Conservation (phyloP, 192 early-diverging fungal genomes). For the Haplosporangium gracile region DNA sequence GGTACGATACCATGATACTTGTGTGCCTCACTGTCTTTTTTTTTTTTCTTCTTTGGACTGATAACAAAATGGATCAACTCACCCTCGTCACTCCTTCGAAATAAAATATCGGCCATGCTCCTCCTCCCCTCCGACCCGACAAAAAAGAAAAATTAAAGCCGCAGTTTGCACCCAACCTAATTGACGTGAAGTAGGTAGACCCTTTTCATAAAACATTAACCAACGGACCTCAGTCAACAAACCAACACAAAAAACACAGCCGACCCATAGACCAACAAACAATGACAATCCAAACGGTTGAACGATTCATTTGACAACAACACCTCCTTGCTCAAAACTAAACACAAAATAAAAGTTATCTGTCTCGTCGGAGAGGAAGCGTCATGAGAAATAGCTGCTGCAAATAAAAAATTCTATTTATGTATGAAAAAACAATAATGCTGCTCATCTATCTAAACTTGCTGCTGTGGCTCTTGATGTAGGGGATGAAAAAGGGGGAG, state of each 20-base stretch:
- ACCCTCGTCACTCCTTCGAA: no score
- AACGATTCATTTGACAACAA: neutral
- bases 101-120: neutral
- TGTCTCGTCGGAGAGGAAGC: neutral
- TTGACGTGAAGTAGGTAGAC: neutral
- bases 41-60: neutral
- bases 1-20: no score
- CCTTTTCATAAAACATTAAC: slow-evolving; percentile 1
- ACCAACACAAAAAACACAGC: neutral
- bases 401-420: slow-evolving; percentile 6
- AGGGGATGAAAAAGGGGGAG: neutral
- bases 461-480: neutral
- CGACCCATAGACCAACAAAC: neutral
- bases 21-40: slow-evolving; percentile 10
- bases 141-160: slow-evolving; percentile 2
- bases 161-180: neutral
- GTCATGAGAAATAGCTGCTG: neutral
- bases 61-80: neutral
- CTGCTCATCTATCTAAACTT: slow-evolving; percentile 6
- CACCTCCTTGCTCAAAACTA: no score
- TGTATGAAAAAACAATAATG: neutral
- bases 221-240: neutral
- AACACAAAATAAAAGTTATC: no score
- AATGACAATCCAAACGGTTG: neutral
- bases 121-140: neutral